A percentile compares a stretch with the other conserved stretches of the same genome.
These are phyloP conservation scores for Haematococcus sp. DNA, from an alignment of 139 green algal genomes.

Conservation along the genomic window DNA sequence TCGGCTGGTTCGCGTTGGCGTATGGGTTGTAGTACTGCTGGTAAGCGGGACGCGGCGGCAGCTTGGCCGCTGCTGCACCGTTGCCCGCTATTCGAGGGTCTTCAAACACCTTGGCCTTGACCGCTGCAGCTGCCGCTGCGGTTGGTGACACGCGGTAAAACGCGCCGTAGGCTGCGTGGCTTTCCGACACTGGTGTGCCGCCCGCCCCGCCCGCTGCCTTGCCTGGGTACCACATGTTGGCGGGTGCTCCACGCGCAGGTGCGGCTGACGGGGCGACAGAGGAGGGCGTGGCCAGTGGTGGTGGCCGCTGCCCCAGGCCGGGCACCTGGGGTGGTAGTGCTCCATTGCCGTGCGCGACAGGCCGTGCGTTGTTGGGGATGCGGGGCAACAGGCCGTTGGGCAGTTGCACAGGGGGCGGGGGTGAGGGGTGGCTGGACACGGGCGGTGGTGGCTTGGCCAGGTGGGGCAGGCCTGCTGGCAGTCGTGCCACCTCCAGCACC, in stretches of 20 bases:
- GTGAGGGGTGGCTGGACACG: too few species aligned
- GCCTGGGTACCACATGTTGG: neutral
- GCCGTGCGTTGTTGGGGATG: too few species aligned
- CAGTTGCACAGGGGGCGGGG: too few species aligned
- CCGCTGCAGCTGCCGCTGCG: neutral
- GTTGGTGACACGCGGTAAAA: constrained; percentile 32
- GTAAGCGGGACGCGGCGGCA: constrained; percentile 1
- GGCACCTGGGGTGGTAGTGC: too few species aligned
- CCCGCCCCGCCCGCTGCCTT: neutral
- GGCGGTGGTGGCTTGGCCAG: neutral
- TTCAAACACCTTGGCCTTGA: neutral
- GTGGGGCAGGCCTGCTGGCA: constrained; percentile 1
- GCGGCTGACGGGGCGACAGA: too few species aligned
- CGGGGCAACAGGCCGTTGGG: neutral
- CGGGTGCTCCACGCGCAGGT: neutral
- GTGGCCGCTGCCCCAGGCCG: too few species aligned
- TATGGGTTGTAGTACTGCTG: constrained; percentile 15
- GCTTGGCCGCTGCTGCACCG: neutral
- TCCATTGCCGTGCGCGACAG: too few species aligned
- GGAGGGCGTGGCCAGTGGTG: too few species aligned
- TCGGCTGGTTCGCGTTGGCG: neutral
- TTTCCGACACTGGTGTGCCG: constrained; percentile 21
- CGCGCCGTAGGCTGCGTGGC: constrained; percentile 42
- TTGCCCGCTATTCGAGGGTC: neutral
- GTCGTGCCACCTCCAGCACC: neutral